Evolutionary conservation across 139 green algal genomes (phyloP).

Genomic region (Tetraselmis chui): DNA sequence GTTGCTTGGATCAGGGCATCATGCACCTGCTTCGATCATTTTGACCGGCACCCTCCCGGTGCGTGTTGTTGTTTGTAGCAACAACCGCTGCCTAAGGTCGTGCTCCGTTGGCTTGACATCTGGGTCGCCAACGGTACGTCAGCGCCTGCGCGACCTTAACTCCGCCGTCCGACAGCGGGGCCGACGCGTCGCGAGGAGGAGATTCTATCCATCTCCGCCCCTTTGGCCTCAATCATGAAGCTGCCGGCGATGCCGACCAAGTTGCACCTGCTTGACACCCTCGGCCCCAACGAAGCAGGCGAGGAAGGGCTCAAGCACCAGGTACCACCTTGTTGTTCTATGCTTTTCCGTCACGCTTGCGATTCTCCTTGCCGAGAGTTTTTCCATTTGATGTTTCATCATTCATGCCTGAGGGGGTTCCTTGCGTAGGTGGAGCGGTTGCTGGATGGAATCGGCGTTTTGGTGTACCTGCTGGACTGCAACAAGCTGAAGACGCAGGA

Average conservation of each 20-base stretch:
- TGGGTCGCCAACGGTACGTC: background rate
- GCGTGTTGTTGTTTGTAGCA: background rate
- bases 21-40: conserved; percentile 2
- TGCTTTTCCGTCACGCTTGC: no score
- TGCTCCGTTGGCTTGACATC: background rate
- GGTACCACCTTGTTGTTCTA: conserved; percentile 17
- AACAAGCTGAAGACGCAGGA: conserved; percentile 66
- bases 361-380: no score
- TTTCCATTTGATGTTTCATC: no score
- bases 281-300: conserved; percentile 64
- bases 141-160: conserved; percentile 57
- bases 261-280: conserved; percentile 57
- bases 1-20: background rate
- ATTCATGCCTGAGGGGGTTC: no score
- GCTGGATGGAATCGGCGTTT: conserved; percentile 53
- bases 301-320: conserved; percentile 56
- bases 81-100: conserved; percentile 7
- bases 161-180: conserved; percentile 21
- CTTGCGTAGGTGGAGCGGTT: conserved; percentile 74
- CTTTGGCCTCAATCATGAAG: conserved; percentile 32
- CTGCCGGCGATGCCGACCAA: background rate
- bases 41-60: background rate
- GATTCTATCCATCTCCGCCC: conserved; percentile 32
- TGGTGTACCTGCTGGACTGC: conserved; percentile 72
- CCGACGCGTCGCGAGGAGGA: conserved; percentile 9